Evolutionary conservation across 768 basidiomycete genomes (phyloP).

Genomic region (Tricholoma sp.): DNA sequence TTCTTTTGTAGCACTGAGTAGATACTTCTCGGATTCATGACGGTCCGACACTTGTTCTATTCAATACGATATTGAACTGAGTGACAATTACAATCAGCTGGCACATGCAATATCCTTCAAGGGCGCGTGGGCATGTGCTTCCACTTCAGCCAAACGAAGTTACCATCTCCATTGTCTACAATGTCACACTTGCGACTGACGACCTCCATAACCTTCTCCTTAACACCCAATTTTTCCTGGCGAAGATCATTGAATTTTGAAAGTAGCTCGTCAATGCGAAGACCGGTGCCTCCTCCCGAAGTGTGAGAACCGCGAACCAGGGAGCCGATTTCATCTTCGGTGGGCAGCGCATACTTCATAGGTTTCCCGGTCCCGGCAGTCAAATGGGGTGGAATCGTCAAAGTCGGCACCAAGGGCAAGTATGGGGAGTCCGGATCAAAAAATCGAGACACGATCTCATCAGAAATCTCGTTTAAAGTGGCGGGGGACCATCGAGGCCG

Average conservation of each 20-base stretch:
- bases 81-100: background rate
- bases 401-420: slow-evolving; percentile 37
- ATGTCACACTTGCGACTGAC: slow-evolving; percentile 61
- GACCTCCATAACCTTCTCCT: slow-evolving; percentile 75
- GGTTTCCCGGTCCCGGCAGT: slow-evolving; percentile 21
- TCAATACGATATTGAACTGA: background rate
- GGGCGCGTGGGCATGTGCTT: slow-evolving; percentile 30
- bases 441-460: slow-evolving; percentile 57
- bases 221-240: slow-evolving; percentile 54
- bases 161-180: slow-evolving; percentile 53
- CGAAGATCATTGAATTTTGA: slow-evolving; percentile 45
- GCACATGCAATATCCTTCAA: slow-evolving; percentile 9
- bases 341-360: slow-evolving; percentile 61
- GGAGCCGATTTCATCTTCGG: slow-evolving; percentile 66
- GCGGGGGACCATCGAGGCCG: slow-evolving; percentile 71
- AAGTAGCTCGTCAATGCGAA: slow-evolving; percentile 61
- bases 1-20: background rate
- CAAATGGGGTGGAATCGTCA: slow-evolving; percentile 35
- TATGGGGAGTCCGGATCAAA: slow-evolving; percentile 55
- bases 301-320: slow-evolving; percentile 60
- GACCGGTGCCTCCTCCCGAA: slow-evolving; percentile 55
- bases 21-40: background rate
- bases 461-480: slow-evolving; percentile 53
- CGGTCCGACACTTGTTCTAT: background rate
- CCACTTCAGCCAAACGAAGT: slow-evolving; percentile 61